Percentiles rank a stretch among this genome's conserved stretches.
Evolutionary conservation across 2,329 filamentous ascomycete species (phyloP).

Genomic region (Rhinocladiella mackenziei): DNA sequence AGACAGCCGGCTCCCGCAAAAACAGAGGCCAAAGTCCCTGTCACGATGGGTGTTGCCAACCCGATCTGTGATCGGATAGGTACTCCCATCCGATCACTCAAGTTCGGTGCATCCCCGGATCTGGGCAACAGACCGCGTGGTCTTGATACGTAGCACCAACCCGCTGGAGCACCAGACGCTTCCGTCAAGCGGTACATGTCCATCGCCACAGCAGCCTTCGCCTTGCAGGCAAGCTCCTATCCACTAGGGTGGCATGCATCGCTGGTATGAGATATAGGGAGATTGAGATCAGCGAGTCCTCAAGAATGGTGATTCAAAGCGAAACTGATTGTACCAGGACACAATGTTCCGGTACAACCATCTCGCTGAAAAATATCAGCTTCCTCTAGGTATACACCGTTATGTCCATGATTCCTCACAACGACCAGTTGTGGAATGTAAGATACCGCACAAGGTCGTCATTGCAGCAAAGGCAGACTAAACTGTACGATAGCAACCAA

Average conservation of each 20-base stretch:
- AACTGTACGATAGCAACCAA: no score
- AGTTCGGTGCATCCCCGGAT: conserved; percentile 4
- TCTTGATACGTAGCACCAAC: conserved; percentile 6
- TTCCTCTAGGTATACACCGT: conserved; percentile 2
- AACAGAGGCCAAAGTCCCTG: neutral
- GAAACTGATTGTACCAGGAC: conserved; percentile 1
- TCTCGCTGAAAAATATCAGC: conserved; percentile 2
- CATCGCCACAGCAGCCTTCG: conserved; percentile 4
- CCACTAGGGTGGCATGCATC: conserved; percentile 4
- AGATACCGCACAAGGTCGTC: neutral
- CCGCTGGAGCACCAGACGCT: conserved; percentile 10
- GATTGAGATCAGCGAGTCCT: conserved; percentile 2
- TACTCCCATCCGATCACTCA: conserved; percentile 4
- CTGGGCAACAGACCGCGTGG: conserved; percentile 2
- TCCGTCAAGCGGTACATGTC: conserved; percentile 8
- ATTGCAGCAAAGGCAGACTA: neutral
- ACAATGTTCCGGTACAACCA: conserved; percentile 2
- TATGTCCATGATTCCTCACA: neutral
- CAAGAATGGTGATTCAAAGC: no score
- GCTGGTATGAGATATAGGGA: conserved; percentile 1
- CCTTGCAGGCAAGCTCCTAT: conserved; percentile 2
- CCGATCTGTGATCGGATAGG: conserved; percentile 6
- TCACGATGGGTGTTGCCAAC: neutral
- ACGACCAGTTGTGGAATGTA: neutral
- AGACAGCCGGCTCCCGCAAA: neutral